These are phyloP conservation scores for Pseudogymnoascus sp. DNA, from an alignment of 2,329 filamentous ascomycete genomes.

Conservation along the genomic window DNA sequence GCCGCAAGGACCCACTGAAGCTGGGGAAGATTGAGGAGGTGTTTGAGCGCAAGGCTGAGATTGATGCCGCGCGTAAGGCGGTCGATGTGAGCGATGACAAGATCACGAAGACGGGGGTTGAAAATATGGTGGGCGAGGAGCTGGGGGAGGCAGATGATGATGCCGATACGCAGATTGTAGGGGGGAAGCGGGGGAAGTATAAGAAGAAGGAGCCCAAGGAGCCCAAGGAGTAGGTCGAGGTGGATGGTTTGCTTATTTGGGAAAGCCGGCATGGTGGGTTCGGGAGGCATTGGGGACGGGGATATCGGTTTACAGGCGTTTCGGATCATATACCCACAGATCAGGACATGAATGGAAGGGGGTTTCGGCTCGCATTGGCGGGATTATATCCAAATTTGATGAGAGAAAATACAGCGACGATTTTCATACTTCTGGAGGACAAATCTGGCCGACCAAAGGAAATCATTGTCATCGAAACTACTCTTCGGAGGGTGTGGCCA, in stretches of 20 bases:
- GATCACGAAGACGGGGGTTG: conserved; percentile 45
- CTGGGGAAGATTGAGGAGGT: conserved; percentile 85
- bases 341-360: not conserved
- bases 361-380: not conserved
- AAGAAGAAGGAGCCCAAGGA: conserved; percentile 7
- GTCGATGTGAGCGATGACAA: conserved; percentile 61
- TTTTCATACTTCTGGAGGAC: not conserved
- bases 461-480: not conserved
- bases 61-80: conserved; percentile 74
- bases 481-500: not conserved
- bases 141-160: conserved; percentile 46
- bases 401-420: not conserved
- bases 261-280: not conserved
- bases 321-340: conserved; percentile 2
- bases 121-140: conserved; percentile 32
- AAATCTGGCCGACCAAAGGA: not conserved
- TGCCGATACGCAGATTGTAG: conserved; percentile 24
- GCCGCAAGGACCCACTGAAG: conserved; percentile 76
- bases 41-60: conserved; percentile 76
- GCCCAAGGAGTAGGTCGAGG: not conserved
- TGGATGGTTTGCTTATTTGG: not conserved
- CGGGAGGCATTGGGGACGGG: not conserved
- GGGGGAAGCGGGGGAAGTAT: conserved; percentile 15
- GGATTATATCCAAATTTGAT: not conserved
- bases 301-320: not conserved